phyloP scores from a whole-genome alignment of 1,284 basidiomycete genomes.

The Ganoderma multipileum region DNA sequence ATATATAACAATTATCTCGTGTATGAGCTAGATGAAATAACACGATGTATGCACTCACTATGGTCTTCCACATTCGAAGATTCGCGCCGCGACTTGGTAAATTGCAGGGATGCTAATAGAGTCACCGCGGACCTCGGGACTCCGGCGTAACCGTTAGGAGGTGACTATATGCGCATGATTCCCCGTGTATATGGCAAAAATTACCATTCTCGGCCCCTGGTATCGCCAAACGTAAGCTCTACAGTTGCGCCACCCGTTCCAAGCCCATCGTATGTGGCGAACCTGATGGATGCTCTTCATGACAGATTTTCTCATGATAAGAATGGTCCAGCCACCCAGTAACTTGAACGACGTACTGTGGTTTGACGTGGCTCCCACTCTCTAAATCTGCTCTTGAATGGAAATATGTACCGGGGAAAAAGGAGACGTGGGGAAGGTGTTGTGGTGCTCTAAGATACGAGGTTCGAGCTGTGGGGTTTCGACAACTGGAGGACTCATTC shows the following conservation, averaged over 20 bases:
- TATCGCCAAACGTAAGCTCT: neutral
- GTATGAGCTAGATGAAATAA: slow-evolving; percentile 27
- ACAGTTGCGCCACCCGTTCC: neutral
- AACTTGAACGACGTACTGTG: neutral
- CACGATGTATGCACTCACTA: slow-evolving; percentile 24
- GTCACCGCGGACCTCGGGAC: neutral
- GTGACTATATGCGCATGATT: neutral
- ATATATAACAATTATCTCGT: slow-evolving; percentile 22
- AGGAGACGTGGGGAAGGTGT: neutral
- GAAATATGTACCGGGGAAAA: neutral
- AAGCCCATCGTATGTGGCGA: neutral
- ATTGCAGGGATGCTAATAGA: neutral
- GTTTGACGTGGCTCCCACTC: neutral
- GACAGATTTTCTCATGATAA: neutral
- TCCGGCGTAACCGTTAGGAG: neutral
- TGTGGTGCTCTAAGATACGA: neutral
- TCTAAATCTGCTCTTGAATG: neutral
- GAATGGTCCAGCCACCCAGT: neutral
- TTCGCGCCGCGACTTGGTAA: neutral
- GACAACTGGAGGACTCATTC: neutral
- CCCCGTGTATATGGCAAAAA: neutral
- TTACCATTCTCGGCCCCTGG: neutral
- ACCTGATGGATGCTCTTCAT: neutral
- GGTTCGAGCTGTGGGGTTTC: neutral
- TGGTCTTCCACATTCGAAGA: neutral